Evolutionary conservation across 305 asterid species (phyloP).

Genomic region (Fraxinus sp.): DNA sequence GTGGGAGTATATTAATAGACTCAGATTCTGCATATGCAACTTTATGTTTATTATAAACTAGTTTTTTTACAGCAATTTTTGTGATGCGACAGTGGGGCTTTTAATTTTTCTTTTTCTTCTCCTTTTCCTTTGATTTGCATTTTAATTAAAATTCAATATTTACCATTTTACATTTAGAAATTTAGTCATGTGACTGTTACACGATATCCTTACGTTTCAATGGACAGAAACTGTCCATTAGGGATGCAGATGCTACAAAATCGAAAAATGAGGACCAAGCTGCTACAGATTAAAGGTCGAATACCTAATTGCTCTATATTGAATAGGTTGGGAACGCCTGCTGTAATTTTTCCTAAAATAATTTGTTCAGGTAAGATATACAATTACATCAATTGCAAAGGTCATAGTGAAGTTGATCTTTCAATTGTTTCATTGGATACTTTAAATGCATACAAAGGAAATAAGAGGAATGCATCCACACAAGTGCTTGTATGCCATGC

Average conservation of each 20-base stretch:
- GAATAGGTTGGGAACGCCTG: background rate
- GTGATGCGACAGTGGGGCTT: background rate
- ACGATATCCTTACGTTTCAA: background rate
- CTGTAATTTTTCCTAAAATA: background rate
- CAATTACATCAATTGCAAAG: background rate
- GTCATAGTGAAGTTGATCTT: background rate
- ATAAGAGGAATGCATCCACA: background rate
- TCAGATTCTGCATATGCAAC: background rate
- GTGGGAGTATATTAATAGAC: background rate
- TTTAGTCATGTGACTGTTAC: background rate
- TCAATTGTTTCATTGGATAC: background rate
- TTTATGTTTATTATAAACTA: background rate
- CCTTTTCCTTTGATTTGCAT: background rate
- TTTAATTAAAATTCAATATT: background rate
- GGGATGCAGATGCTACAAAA: background rate
- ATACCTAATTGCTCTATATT: background rate
- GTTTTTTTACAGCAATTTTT: background rate
- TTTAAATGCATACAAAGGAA: background rate
- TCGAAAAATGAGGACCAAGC: background rate
- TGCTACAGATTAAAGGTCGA: background rate
- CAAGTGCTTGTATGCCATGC: background rate
- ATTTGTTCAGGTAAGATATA: background rate
- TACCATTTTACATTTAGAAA: background rate
- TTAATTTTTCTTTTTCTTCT: background rate
- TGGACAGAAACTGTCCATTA: background rate